Percentiles rank a stretch among this genome's conserved stretches.
Evolutionary conservation across 306 rosid genomes (phyloP).

Genomic region (Lathyrus oleraceus): DNA sequence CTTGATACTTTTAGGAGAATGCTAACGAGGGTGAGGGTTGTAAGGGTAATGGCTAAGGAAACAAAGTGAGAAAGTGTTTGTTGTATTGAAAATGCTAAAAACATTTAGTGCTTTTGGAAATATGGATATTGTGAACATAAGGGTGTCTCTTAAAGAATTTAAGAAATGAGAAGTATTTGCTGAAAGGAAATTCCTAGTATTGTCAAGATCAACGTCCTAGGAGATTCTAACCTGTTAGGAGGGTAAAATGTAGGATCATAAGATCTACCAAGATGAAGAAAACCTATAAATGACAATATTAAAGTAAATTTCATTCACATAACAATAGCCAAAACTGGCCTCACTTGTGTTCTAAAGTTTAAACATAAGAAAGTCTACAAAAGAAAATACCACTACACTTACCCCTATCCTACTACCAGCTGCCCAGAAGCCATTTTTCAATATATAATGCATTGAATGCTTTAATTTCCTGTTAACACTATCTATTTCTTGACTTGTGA

Average conservation of each 20-base stretch:
- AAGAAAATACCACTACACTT: no score
- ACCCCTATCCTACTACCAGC: no score
- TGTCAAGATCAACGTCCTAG: background rate
- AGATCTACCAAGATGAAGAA: background rate
- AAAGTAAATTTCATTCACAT: background rate
- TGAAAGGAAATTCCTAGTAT: background rate
- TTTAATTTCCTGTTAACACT: background rate
- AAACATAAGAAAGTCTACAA: background rate
- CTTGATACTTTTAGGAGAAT: background rate
- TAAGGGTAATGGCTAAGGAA: background rate
- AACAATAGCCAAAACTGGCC: background rate
- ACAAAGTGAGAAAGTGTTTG: background rate
- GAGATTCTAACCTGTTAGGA: background rate
- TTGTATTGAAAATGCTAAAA: background rate
- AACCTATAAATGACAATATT: background rate
- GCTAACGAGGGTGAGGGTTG: conserved; percentile 5
- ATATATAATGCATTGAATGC: background rate
- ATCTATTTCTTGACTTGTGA: background rate
- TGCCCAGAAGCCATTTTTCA: no score
- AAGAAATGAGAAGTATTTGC: background rate
- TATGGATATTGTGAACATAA: background rate
- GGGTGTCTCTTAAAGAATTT: background rate
- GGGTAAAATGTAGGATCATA: background rate
- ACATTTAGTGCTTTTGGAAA: background rate
- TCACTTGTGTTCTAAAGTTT: background rate